These are phyloP conservation scores for Pyrenopolyporus hunteri DNA, from an alignment of 495 filamentous ascomycete genomes.

Conservation along the genomic window DNA sequence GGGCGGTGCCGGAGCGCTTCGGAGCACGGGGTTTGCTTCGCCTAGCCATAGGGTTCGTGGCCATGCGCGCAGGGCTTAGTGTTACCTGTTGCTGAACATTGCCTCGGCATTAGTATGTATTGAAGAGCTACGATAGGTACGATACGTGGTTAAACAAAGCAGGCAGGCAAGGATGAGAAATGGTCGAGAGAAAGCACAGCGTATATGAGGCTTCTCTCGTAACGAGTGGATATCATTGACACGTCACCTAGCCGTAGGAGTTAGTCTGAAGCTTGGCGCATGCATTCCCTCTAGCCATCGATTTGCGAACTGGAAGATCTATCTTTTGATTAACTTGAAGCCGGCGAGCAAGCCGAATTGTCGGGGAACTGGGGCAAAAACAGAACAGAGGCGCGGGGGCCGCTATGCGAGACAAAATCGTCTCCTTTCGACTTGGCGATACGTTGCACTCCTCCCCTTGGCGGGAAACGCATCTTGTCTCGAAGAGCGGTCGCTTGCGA, in stretches of 20 bases:
- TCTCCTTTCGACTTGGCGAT: conserved; percentile 18
- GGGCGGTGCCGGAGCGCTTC: no score
- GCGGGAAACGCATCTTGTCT: conserved; percentile 24
- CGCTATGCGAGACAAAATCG: conserved; percentile 28
- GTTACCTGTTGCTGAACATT: no score
- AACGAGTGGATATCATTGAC: conserved; percentile 25
- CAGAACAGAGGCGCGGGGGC: conserved; percentile 3
- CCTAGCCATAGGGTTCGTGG: no score
- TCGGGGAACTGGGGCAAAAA: neutral
- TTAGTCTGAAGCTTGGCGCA: conserved; percentile 26
- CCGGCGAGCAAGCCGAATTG: no score
- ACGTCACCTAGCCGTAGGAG: conserved; percentile 26
- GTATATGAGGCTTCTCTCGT: conserved; percentile 7
- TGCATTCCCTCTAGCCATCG: neutral
- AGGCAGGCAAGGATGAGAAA: conserved; percentile 8
- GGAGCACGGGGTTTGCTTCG: no score
- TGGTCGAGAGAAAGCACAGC: neutral
- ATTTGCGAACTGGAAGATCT: no score
- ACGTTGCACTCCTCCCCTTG: conserved; percentile 32
- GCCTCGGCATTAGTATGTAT: neutral
- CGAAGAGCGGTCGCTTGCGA: conserved; percentile 19
- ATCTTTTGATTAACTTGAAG: no score
- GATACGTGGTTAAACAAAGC: conserved; percentile 6
- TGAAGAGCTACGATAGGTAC: no score
- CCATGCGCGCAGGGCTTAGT: no score